Conservation (phyloP, 805 yeast species). For the Barnettozyma sucrosica region DNA sequence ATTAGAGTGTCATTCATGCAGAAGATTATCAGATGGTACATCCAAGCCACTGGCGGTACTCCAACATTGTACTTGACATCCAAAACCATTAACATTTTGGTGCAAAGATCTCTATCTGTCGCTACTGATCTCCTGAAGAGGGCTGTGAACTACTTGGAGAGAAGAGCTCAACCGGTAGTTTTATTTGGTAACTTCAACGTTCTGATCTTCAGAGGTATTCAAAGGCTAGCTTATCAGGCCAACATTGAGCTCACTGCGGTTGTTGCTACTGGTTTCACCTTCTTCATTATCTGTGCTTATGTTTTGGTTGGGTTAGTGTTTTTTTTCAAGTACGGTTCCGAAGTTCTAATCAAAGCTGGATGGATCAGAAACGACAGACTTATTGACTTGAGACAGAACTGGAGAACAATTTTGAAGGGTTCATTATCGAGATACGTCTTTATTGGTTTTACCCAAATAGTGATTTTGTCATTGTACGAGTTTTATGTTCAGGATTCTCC, state of each 20-base stretch:
- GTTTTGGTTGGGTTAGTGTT: slow-evolving; percentile 59
- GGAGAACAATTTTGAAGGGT: slow-evolving; percentile 66
- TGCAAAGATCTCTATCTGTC: slow-evolving; percentile 54
- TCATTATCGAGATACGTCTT: slow-evolving; percentile 70
- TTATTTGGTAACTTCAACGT: slow-evolving; percentile 50
- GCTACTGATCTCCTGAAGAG: slow-evolving; percentile 22
- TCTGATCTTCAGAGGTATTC: slow-evolving; percentile 77
- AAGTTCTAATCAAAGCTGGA: slow-evolving; percentile 41
- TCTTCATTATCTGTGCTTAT: slow-evolving; percentile 72
- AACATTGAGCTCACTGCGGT: slow-evolving; percentile 77
- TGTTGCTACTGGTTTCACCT: slow-evolving; percentile 83
- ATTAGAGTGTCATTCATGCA: slow-evolving; percentile 75
- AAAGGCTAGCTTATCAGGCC: slow-evolving; percentile 73
- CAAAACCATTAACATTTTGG: slow-evolving; percentile 59
- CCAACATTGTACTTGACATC: slow-evolving; percentile 66
- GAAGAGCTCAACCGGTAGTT: slow-evolving; percentile 32
- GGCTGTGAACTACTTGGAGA: slow-evolving; percentile 25
- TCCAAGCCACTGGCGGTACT: slow-evolving; percentile 89
- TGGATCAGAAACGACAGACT: slow-evolving; percentile 46
- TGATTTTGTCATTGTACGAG: slow-evolving; percentile 82
- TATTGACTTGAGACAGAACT: slow-evolving; percentile 45
- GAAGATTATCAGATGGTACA: slow-evolving; percentile 83
- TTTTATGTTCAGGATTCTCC: slow-evolving; percentile 77
- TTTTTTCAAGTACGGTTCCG: slow-evolving; percentile 44
- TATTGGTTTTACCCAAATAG: slow-evolving; percentile 80